Base-by-base conservation (phyloP, 768 basidiomycete species). In the Heimioporus sp. region DNA sequence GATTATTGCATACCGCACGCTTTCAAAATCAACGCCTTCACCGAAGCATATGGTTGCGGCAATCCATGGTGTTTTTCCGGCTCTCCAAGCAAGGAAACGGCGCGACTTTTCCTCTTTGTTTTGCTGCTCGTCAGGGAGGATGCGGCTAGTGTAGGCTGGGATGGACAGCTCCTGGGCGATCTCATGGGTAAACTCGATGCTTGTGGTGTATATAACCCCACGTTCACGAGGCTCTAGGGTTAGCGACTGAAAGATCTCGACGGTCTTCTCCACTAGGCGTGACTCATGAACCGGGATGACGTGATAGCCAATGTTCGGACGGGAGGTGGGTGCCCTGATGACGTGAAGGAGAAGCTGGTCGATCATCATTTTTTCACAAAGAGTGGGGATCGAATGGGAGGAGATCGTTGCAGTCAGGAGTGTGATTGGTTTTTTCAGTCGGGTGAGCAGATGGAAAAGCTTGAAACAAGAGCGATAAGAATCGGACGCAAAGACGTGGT, bases 381-480 rank as follows among this genome's bases (percentile, higher is more conserved):
- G 45, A 0, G 45, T n/a, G 0, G 36, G 15, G 15, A 58, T 21
- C 19, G 53, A 59, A 4, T 28, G 5, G 6, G 37, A 3, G 4
- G 57, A 19, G 6, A 60, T 59, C 0, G 54, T 60, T 0, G 57
- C 48, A 0, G 58, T 51, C 0, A 60, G 48, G 8, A 59, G 50
- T 0, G 57, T 60, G 4, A 52, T 49, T 3, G 53, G 58, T 20
- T 59, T 60, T 8, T 28, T 34, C 0, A 60, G 7, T 2, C 10
- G 13, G 1, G 53, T 60, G 0, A 60, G 47, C 0, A 3, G n/a
- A 7, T 60, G 51, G 8, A 60, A 55, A 0, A 60, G n/a, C 10
- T 52, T 60, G 48, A 60, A 59, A 21, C 59, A 60, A 0, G 30
- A 4, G 0, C 43, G 11, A 19, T 59, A 59, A 1, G 45, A 34